Conservation (phyloP, 225 moss, liverwort and hornwort species). For the Takakia lepidozioides region DNA sequence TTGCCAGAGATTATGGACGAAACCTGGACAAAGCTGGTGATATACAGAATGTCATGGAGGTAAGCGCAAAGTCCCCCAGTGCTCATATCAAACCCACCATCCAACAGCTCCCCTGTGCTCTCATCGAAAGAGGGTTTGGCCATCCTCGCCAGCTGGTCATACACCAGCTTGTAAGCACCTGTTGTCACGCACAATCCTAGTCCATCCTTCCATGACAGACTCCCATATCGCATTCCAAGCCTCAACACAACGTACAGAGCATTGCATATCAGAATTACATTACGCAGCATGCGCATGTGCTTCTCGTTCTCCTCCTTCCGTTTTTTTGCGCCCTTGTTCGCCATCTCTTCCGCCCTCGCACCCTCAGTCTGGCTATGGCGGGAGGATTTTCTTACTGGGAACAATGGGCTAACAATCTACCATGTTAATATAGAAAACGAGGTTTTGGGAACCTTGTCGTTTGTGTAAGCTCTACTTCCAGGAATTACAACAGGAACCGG, state of each 20-base stretch:
- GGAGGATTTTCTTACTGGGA: too few species aligned
- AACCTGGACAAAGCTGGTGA: constrained; percentile 78
- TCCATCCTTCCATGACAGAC: constrained; percentile 55
- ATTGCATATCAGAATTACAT: constrained; percentile 53
- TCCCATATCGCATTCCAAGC: constrained; percentile 35
- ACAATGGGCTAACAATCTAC: too few species aligned
- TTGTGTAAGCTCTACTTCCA: too few species aligned
- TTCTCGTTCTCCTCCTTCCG: constrained; percentile 88
- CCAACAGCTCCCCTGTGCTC: constrained; percentile 59
- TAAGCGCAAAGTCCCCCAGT: constrained; percentile 73
- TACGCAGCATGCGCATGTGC: constrained; percentile 56
- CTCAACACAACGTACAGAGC: constrained; percentile 19
- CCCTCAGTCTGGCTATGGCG: too few species aligned
- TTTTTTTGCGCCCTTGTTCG: constrained; percentile 97
- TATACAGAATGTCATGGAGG: constrained; percentile 81
- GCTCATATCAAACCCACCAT: constrained; percentile 87
- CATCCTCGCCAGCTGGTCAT: constrained; percentile 74
- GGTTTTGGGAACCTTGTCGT: too few species aligned
- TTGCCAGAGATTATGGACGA: constrained; percentile 75
- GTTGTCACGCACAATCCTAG: constrained; percentile 51
- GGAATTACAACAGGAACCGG: too few species aligned
- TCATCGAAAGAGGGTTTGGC: constrained; percentile 56
- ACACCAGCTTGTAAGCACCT: constrained; percentile 58
- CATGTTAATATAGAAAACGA: too few species aligned
- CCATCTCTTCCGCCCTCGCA: constrained; percentile 71